A percentile compares a stretch with the other conserved stretches of the same genome.
Evolutionary conservation across 2,329 filamentous ascomycete genomes (phyloP).

Genomic region (Atkinsonella hypoxylon): DNA sequence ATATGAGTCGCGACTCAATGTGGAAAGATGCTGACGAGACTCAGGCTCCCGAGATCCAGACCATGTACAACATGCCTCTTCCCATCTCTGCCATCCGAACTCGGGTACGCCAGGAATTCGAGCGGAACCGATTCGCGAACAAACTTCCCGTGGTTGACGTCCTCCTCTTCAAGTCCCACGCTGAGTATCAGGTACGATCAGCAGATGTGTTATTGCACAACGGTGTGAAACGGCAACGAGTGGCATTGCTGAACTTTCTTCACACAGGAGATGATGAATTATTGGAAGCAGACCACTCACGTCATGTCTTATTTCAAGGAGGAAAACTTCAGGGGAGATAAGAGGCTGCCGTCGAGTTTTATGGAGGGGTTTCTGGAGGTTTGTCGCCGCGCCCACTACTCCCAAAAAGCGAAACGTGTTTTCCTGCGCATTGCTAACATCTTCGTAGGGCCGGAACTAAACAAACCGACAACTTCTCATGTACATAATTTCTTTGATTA

Average conservation of each 20-base stretch:
- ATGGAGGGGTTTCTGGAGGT: slow-evolving; percentile 94
- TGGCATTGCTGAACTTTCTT: neutral
- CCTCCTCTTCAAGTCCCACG: slow-evolving; percentile 78
- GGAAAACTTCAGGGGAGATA: slow-evolving; percentile 64
- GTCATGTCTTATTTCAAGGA: slow-evolving; percentile 93
- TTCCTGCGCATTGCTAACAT: slow-evolving; percentile 11
- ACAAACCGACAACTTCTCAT: slow-evolving; percentile 16
- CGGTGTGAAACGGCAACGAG: neutral
- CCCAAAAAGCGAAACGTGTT: neutral
- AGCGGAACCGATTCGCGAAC: slow-evolving; percentile 85
- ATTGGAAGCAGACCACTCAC: slow-evolving; percentile 95
- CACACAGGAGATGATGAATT: slow-evolving; percentile 88
- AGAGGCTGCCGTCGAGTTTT: slow-evolving; percentile 76
- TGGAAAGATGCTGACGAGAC: slow-evolving; percentile 6
- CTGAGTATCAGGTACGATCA: slow-evolving; percentile 72
- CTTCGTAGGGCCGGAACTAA: slow-evolving; percentile 43
- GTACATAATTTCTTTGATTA: slow-evolving; percentile 21
- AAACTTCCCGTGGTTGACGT: slow-evolving; percentile 84
- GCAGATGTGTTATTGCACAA: slow-evolving; percentile 21
- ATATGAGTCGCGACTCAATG: neutral
- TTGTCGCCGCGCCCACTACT: slow-evolving; percentile 20
- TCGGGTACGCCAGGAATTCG: slow-evolving; percentile 92
- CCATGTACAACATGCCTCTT: slow-evolving; percentile 89
- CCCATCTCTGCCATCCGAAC: slow-evolving; percentile 81
- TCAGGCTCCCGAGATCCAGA: slow-evolving; percentile 91